Percentiles rank a stretch among this genome's conserved stretches.
phyloP scores from a whole-genome alignment of 768 basidiomycete genomes.

The Lactifluus hygrophoroides region DNA sequence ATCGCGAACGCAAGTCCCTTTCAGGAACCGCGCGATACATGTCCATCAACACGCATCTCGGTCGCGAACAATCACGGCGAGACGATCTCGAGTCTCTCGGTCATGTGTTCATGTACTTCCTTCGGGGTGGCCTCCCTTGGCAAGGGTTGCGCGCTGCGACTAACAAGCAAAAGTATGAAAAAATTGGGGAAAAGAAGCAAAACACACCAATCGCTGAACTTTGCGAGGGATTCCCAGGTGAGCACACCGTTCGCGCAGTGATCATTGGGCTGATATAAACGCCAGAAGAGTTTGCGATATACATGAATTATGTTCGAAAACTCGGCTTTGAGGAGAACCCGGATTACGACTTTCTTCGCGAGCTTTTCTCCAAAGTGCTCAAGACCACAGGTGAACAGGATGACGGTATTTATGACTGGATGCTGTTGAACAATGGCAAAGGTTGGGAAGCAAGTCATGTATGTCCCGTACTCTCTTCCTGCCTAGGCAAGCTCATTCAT shows the following conservation, averaged over 20 bases:
- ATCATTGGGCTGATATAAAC: neutral
- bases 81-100: conserved; percentile 96
- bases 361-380: conserved; percentile 86
- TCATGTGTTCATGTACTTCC: conserved; percentile 99
- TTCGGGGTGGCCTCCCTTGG: conserved; percentile 95
- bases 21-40: conserved; percentile 98
- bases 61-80: conserved; percentile 87
- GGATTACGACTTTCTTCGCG: conserved; percentile 96
- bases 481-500: neutral
- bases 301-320: conserved; percentile 99
- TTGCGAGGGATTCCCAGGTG: conserved; percentile 95
- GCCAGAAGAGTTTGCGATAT: conserved; percentile 94
- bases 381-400: conserved; percentile 83
- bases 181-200: conserved; percentile 99
- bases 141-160: conserved; percentile 96
- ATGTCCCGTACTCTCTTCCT: conserved; percentile 27
- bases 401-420: conserved; percentile 95
- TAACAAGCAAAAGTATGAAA: conserved; percentile 99
- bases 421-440: conserved; percentile 87
- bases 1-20: conserved; percentile 93
- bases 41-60: conserved; percentile 98
- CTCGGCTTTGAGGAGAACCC: conserved; percentile 96
- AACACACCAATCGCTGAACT: conserved; percentile 85
- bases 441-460: conserved; percentile 91
- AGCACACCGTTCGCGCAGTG: conserved; percentile 15